Base-by-base conservation (phyloP, 1,284 basidiomycete species). In the Microbotryum violaceum region DNA sequence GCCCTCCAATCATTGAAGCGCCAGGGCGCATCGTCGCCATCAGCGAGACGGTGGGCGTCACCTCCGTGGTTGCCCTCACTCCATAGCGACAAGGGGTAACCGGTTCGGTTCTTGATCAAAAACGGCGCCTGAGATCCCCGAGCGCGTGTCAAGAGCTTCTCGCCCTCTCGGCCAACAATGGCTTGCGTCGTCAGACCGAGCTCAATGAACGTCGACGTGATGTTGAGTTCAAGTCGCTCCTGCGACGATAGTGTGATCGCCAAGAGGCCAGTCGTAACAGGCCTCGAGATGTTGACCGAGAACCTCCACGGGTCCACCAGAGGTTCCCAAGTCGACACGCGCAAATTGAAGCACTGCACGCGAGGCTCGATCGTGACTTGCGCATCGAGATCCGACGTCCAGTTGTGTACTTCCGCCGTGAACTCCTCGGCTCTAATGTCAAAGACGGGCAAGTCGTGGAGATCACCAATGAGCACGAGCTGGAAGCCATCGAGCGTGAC, bases 281-380 rank as follows among this genome's bases (percentile, higher is more conserved):
- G 57, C 42, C 54, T 58, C 49, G 70, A 56, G 49, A 67, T 89
- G 60, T 81, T 81, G 54, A 90, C 75, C 33, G 86, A 85, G 70
- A 97, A 88, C 27, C 83, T 87, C 94, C 96, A 99, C 1, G 96
- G 96, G 74, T 99, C 96, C 71, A 97, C 89, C 56, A 99, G 78
- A n/a, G 97, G 96, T 77, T 99, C 96, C 91, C 96, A 99, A 73
- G 98, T 92, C 53, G 96, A 98, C 73, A 97, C 94, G 31, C 88
- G 87, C 58, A 98, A 78, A 76, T 99, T 99, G 89, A 91, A 98
- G 74, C 96, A 98, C 69, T 87, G 91, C 74, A 97, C 87, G 58
- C 87, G 85, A 3, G 85, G 85, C 21, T 85, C 85, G 68, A 96
- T 79, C 0, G 87, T 86, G 0, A 86, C 89, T 5, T 84, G 85